phyloP scores from a whole-genome alignment of 2,329 filamentous ascomycete genomes.

The Simplicillium aogashimaense region DNA sequence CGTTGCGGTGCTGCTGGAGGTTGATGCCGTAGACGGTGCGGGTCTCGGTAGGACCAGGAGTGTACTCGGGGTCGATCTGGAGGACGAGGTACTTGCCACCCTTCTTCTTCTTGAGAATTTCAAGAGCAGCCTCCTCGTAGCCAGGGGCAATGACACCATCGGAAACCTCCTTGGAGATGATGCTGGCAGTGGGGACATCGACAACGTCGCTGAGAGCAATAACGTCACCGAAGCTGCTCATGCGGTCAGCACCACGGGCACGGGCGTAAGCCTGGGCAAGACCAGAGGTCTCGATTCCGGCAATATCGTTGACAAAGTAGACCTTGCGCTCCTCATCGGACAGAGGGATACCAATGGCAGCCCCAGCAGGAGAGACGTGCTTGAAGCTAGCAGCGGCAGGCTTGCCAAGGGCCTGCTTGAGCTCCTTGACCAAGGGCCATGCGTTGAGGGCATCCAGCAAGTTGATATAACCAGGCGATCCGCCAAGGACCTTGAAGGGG shows the following conservation, averaged over 20 bases:
- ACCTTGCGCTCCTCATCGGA: conserved; percentile 86
- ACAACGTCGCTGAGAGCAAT: conserved; percentile 88
- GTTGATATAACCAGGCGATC: conserved; percentile 94
- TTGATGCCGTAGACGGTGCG: conserved; percentile 86
- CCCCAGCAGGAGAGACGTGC: conserved; percentile 94
- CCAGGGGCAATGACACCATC: conserved; percentile 91
- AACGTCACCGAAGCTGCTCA: conserved; percentile 97
- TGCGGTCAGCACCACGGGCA: conserved; percentile 89
- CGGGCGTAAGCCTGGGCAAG: conserved; percentile 94
- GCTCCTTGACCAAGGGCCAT: conserved; percentile 94
- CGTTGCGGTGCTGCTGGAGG: conserved; percentile 86
- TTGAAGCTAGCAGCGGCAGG: conserved; percentile 97
- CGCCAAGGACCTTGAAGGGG: conserved; percentile 90
- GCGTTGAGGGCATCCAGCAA: conserved; percentile 92
- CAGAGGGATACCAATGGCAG: conserved; percentile 84
- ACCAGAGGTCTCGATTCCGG: conserved; percentile 72
- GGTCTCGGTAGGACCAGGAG: conserved; percentile 69
- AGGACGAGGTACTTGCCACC: conserved; percentile 93
- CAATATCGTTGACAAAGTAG: conserved; percentile 96
- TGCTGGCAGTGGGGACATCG: conserved; percentile 88
- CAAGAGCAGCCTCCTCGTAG: conserved; percentile 76
- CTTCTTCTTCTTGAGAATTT: conserved; percentile 96
- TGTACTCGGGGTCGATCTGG: conserved; percentile 84
- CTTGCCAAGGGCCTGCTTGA: conserved; percentile 77
- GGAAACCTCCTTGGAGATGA: conserved; percentile 95